Evolutionary conservation across 495 filamentous ascomycete species (phyloP), one percentile per base, ranked within the genome.

Genomic region (Astrothelium subdiscretum): DNA sequence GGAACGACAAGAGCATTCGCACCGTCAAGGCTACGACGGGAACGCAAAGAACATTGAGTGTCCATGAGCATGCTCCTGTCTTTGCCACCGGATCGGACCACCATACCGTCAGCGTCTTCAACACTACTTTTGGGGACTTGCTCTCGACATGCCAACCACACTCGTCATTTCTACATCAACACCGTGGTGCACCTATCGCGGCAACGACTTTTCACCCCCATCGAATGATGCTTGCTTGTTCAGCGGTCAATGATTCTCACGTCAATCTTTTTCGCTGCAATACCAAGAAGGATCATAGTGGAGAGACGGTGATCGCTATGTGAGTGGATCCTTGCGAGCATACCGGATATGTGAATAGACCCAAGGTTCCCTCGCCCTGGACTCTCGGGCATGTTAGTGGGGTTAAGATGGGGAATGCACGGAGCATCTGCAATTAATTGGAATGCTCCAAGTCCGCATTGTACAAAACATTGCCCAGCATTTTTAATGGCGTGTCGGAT

Each of bases 1-100:
- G 92, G 43, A 87, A 88, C 83, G 85, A 92, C 60, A 73, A 80
- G 64, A 84, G 87, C 4, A 78, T 96, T 29, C 82, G 83, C 59
- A 85, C 85, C 8, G 88, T 95, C 63, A 75, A 80, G 61, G 85
- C 88, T 1, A 91, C 88, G n/a, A 86, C 79, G 57, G 85, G 90
- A 65, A 88, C 87, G 15, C 78, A 96, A 66, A 79, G 90, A 65
- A 92, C 89, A 22, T 80, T 96, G 63, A 92, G 89, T 70, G 90
- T 94, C 27, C 94, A 99, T 74, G 94, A 99, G 72, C 95, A 97
- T 75, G 84, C 95, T 52, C 94, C 94, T 31, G 92, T 99, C 6
- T 95, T 97, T 78, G 90, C 90, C 67, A 96, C 91, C 63, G 95
- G 92, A 64, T 91, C 91, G 13, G 89, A 90, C 60, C 84, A 85